phyloP scores from a whole-genome alignment of 441 rosid species.

The Gossypium lobatum region DNA sequence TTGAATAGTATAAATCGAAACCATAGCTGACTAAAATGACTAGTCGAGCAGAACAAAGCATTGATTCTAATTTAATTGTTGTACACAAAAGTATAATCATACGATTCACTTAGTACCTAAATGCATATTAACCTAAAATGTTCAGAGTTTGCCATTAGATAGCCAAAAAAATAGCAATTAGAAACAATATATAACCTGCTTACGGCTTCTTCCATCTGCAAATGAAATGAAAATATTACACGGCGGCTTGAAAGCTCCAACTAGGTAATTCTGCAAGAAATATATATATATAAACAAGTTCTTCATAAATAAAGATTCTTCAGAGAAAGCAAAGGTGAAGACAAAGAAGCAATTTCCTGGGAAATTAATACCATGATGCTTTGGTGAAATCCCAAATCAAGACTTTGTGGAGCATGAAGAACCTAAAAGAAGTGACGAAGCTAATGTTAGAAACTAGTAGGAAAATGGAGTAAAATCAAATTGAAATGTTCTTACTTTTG shows the following conservation, averaged over 20 bases:
- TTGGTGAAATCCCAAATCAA: background rate
- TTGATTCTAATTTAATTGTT: background rate
- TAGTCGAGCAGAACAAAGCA: background rate
- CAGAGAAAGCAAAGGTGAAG: background rate
- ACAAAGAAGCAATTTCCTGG: background rate
- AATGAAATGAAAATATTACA: conserved; percentile 28
- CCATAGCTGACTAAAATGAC: background rate
- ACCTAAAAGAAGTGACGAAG: conserved; percentile 11
- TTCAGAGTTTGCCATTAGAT: background rate
- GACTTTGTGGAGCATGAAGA: conserved; percentile 13
- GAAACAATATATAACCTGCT: conserved; percentile 25
- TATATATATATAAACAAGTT: background rate
- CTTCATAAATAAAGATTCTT: background rate
- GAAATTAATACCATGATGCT: conserved; percentile 23
- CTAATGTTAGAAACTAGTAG: background rate
- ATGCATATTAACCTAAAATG: background rate
- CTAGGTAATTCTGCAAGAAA: conserved; percentile 26
- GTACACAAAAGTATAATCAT: background rate
- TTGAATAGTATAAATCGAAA: background rate
- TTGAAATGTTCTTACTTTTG: background rate
- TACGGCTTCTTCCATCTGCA: conserved; percentile 34
- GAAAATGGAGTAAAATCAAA: background rate
- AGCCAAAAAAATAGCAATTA: background rate
- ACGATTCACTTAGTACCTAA: background rate
- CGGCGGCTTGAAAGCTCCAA: conserved; percentile 40